Evolutionary conservation across 768 basidiomycete genomes (phyloP).

Genomic region (Mycena vulgaris): DNA sequence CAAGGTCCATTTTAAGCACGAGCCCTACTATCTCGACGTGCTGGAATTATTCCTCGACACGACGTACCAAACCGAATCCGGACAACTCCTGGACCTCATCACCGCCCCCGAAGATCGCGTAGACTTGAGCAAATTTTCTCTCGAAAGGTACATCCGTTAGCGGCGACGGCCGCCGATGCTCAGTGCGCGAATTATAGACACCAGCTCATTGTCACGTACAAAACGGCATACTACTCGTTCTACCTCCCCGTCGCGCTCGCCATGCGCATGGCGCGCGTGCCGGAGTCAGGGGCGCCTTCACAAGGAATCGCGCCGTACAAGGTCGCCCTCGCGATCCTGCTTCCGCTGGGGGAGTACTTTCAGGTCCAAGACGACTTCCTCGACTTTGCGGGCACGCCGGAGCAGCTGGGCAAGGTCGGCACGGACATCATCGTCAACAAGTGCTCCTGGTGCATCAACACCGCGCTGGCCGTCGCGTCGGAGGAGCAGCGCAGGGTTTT

Average conservation of each 20-base stretch:
- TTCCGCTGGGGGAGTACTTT: slow-evolving; percentile 97
- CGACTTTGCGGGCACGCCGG: slow-evolving; percentile 91
- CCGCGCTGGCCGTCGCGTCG: slow-evolving; percentile 74
- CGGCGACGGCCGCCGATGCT: not conserved
- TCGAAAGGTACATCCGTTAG: slow-evolving; percentile 72
- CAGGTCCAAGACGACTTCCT: slow-evolving; percentile 98
- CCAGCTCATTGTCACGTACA: slow-evolving; percentile 93
- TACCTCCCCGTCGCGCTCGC: slow-evolving; percentile 98
- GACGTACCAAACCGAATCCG: slow-evolving; percentile 93
- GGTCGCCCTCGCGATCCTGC: slow-evolving; percentile 82
- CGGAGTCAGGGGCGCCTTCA: slow-evolving; percentile 59
- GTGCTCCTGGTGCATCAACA: slow-evolving; percentile 96
- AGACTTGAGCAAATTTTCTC: slow-evolving; percentile 89
- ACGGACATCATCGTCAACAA: slow-evolving; percentile 99
- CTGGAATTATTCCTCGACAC: slow-evolving; percentile 93
- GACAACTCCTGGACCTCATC: slow-evolving; percentile 95
- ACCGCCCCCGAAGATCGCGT: slow-evolving; percentile 93
- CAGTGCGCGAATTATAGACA: slow-evolving; percentile 73
- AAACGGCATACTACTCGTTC: too few relatives aligned
- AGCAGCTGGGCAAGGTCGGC: slow-evolving; percentile 97
- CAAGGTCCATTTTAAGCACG: slow-evolving; percentile 85
- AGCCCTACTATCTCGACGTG: slow-evolving; percentile 89
- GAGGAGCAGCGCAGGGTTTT: slow-evolving; percentile 69
- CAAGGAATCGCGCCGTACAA: slow-evolving; percentile 65
- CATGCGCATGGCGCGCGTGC: slow-evolving; percentile 81